Base-by-base conservation (phyloP, 1,284 basidiomycete species). In the Heterobasidion parviporum region DNA sequence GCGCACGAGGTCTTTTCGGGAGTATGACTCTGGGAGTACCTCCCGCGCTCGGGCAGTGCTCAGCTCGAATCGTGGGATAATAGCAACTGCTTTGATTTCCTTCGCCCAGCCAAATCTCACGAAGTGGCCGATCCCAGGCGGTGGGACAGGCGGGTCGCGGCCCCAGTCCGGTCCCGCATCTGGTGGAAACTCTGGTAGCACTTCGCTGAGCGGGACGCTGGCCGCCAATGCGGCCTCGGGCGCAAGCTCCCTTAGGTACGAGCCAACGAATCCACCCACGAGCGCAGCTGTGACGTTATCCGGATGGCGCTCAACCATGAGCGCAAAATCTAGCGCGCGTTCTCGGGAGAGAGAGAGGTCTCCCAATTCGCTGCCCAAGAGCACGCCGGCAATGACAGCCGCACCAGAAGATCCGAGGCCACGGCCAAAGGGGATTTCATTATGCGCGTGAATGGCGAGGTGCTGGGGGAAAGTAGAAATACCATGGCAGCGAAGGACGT, bases 291-390 rank as follows among this genome's bases (percentile, higher is more conserved):
- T 97, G 62, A 99, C 96, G 69, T 99, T 99, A 74, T 99, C 97
- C 8, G 97, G 97, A 70, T 99, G 97, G 9, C 97, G 83, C 72
- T 99, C 97, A 64, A 99, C 95, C 97, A 99, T 99, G 57, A 99
- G 80, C 1, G 97, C 95, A 68, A 94, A 96, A 72, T 99, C 97
- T 56, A 99, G 82, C 63, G 97, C 77, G 33, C 97, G 83, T 53
- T 80, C 80, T 35, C 72, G 77, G 15, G 87, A 68, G 12, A 99
- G 81, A 26, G 78, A 68, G 58, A 99, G 79, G 51, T 82, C 62
- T 14, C 92, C 96, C 12, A 99, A 76, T 16, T 85, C 79, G 68
- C 95, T 83, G 44, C 89, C 97, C 50, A 99, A 81, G 41, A 98
- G 77, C 26, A 98, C 91, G 48, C 97, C 97, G 0, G 94, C 96